These are phyloP conservation scores for Clitocybe nebularis DNA, from an alignment of 1,284 basidiomycete species.

Conservation along the genomic window DNA sequence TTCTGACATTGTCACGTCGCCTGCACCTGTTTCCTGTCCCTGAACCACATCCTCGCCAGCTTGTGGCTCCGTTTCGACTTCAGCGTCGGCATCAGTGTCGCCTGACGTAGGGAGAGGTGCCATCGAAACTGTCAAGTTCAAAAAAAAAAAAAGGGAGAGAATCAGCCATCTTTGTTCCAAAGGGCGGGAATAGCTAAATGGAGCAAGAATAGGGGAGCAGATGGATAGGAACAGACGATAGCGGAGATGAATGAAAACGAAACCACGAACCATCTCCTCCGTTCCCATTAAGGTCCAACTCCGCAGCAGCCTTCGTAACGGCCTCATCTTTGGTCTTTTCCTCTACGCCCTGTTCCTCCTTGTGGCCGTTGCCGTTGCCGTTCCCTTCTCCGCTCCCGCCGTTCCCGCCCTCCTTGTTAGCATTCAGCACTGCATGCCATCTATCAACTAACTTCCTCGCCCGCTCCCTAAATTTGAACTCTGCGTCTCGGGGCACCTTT, in stretches of 20 bases:
- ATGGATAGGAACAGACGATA: neutral
- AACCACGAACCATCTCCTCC: constrained; percentile 14
- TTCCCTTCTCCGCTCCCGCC: constrained; percentile 11
- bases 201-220: too few species aligned
- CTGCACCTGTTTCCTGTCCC: constrained; percentile 27
- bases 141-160: neutral
- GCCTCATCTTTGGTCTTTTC: constrained; percentile 21
- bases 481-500: constrained; percentile 78
- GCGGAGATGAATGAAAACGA: constrained; percentile 1
- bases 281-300: constrained; percentile 26
- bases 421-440: constrained; percentile 64
- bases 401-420: constrained; percentile 34
- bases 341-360: constrained; percentile 16
- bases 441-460: constrained; percentile 70
- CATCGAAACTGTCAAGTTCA: constrained; percentile 4
- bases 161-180: too few species aligned
- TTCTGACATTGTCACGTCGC: constrained; percentile 49
- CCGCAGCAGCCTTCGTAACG: constrained; percentile 19
- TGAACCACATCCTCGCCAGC: constrained; percentile 15
- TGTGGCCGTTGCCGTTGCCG: constrained; percentile 2
- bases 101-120: constrained; percentile 14
- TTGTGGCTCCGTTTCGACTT: constrained; percentile 23
- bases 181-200: too few species aligned
- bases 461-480: constrained; percentile 85
- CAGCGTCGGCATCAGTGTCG: constrained; percentile 15